Percentiles rank a stretch among this genome's conserved stretches.
Conservation (phyloP, 106 monocot genomes). For the Narthecium ossifragum region DNA sequence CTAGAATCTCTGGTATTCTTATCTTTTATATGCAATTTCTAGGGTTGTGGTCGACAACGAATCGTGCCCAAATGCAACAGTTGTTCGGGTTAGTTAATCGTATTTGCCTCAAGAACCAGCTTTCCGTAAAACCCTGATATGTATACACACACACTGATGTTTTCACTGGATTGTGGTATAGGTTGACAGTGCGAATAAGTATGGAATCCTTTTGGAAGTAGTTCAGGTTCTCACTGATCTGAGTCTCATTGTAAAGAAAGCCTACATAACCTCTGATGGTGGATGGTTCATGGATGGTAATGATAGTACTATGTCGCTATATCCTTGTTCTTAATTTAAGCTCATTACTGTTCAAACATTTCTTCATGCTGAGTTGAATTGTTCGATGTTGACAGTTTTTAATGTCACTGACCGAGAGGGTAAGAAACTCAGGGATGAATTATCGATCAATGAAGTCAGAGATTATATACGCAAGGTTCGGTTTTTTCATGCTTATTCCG, state of each 20-base stretch:
- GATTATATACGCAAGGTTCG: constrained; percentile 18
- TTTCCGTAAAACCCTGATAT: not conserved
- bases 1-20: not conserved
- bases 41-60: constrained; percentile 11
- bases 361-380: too few relatives aligned
- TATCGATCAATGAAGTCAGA: not conserved
- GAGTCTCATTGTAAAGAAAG: constrained; percentile 28
- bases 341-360: too few relatives aligned
- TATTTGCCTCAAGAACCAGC: too few relatives aligned
- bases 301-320: too few relatives aligned
- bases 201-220: constrained; percentile 33
- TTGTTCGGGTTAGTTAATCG: constrained; percentile 4
- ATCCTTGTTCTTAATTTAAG: too few relatives aligned
- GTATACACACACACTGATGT: not conserved
- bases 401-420: constrained; percentile 31
- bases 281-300: constrained; percentile 42
- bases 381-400: constrained; percentile 22
- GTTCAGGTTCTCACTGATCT: constrained; percentile 32
- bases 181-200: constrained; percentile 27
- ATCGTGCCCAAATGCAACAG: constrained; percentile 1
- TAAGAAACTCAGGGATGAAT: constrained; percentile 14
- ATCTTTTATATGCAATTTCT: not conserved
- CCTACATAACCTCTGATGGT: constrained; percentile 30
- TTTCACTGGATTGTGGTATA: not conserved
- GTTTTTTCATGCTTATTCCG: not conserved